A percentile compares a stretch with the other conserved stretches of the same genome.
Conservation (phyloP, 2,329 filamentous ascomycete species). For the Fusarium heterosporum region DNA sequence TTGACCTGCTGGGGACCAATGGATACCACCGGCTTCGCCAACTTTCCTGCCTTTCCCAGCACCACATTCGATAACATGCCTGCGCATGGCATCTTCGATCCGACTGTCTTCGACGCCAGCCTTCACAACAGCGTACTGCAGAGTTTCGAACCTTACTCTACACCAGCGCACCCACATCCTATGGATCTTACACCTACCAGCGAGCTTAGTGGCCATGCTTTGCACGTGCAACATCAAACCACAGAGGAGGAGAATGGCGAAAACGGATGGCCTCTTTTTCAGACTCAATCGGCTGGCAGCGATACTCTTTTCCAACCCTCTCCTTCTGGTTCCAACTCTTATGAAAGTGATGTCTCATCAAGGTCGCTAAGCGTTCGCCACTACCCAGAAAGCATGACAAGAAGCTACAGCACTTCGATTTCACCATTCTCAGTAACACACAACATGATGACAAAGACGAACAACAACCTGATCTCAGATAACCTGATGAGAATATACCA, state of each 20-base stretch:
- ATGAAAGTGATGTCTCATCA: conserved; percentile 45
- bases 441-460: conserved; percentile 44
- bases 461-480: conserved; percentile 46
- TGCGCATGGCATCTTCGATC: conserved; percentile 42
- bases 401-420: conserved; percentile 45
- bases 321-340: conserved; percentile 46
- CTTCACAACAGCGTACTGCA: conserved; percentile 42
- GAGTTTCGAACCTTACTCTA: conserved; percentile 34
- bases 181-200: conserved; percentile 41
- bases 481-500: conserved; percentile 59
- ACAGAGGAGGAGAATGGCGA: conserved; percentile 45
- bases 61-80: conserved; percentile 46
- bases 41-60: conserved; percentile 41
- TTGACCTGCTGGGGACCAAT: conserved; percentile 46
- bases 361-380: conserved; percentile 44
- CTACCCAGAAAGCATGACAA: conserved; percentile 44
- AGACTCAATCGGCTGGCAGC: conserved; percentile 41
- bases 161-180: conserved; percentile 34
- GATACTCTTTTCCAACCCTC: conserved; percentile 45
- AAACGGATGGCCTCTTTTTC: conserved; percentile 44
- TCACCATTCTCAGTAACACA: conserved; percentile 46
- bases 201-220: conserved; percentile 35
- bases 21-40: conserved; percentile 42
- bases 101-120: conserved; percentile 41
- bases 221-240: conserved; percentile 35